phyloP scores from a whole-genome alignment of 192 early-diverging fungal species.

The Backusella circina region DNA sequence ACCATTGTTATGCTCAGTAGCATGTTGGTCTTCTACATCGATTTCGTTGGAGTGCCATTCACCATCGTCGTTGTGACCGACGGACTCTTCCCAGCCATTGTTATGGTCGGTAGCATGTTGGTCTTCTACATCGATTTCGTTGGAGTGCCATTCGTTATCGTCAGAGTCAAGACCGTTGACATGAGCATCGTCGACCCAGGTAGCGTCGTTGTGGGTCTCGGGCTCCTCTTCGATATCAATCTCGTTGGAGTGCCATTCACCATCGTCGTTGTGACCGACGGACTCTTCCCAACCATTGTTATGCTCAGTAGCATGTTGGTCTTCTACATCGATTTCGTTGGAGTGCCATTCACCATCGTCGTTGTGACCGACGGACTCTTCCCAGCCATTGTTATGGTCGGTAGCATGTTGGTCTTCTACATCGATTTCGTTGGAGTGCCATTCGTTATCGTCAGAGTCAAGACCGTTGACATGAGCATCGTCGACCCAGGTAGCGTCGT shows the following conservation, averaged over 20 bases:
- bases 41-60: conserved; percentile 3
- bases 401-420: not conserved
- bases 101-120: not conserved
- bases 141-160: not conserved
- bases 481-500: not conserved
- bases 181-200: not conserved
- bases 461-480: not conserved
- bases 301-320: no score
- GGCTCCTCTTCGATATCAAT: not conserved
- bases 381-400: not conserved
- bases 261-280: not conserved
- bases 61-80: not conserved
- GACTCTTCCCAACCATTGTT: no score
- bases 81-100: not conserved
- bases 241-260: not conserved
- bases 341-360: not conserved
- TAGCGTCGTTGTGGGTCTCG: not conserved
- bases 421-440: not conserved
- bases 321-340: not conserved
- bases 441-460: not conserved
- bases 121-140: not conserved
- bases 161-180: not conserved
- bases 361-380: not conserved
- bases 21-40: not conserved
- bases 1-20: no score